These are phyloP conservation scores for Trematosphaeria pertusa DNA, from an alignment of 2,329 filamentous ascomycete genomes.

Conservation along the genomic window DNA sequence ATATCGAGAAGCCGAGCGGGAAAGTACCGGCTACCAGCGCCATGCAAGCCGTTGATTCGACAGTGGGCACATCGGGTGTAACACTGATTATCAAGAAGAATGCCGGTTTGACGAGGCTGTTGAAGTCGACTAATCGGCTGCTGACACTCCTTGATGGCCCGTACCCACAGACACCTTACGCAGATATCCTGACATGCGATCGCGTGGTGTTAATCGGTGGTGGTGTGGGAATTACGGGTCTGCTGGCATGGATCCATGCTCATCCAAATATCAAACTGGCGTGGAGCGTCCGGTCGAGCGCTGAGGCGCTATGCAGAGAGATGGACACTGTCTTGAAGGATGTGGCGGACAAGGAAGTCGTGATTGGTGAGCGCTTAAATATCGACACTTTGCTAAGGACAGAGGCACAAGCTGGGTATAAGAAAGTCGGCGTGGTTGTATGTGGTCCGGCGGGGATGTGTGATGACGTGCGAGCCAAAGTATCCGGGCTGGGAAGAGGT, in stretches of 20 bases:
- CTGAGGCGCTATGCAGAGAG: conserved; percentile 20
- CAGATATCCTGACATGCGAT: conserved; percentile 8
- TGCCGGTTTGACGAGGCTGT: background rate
- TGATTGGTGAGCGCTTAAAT: conserved; percentile 35
- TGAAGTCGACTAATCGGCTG: background rate
- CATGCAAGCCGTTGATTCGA: too few species aligned
- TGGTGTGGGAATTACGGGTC: conserved; percentile 57
- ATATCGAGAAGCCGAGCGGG: background rate
- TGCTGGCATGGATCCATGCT: conserved; percentile 43
- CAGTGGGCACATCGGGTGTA: background rate
- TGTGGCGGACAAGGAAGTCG: conserved; percentile 33
- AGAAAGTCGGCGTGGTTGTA: conserved; percentile 47
- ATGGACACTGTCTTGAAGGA: conserved; percentile 29
- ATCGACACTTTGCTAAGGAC: conserved; percentile 34
- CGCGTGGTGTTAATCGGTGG: conserved; percentile 53
- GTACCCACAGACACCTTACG: background rate
- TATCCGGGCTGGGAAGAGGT: conserved; percentile 27
- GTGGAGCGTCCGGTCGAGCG: conserved; percentile 45
- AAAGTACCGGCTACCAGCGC: background rate
- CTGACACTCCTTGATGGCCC: background rate
- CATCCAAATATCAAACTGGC: conserved; percentile 49
- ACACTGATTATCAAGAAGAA: background rate
- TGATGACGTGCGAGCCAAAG: conserved; percentile 45
- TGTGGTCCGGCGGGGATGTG: conserved; percentile 51
- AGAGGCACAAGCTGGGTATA: conserved; percentile 41